phyloP scores from a whole-genome alignment of 148 eudicot genomes.

The Euryodendron excelsum region DNA sequence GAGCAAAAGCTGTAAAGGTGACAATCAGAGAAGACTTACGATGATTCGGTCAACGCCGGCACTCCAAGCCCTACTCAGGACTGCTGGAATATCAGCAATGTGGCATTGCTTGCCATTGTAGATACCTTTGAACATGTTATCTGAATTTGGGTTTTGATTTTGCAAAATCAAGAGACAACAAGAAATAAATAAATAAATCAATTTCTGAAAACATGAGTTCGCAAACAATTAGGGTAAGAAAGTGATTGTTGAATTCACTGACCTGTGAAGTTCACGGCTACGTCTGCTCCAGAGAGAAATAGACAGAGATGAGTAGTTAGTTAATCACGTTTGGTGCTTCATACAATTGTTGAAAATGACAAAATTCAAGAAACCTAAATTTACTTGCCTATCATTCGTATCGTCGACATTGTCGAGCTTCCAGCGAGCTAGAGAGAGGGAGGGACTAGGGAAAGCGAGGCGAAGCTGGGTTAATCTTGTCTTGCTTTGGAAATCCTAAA shows the following conservation, averaged over 20 bases:
- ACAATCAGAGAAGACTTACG: conserved; percentile 31
- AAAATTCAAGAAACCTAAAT: not conserved
- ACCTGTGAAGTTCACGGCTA: conserved; percentile 98
- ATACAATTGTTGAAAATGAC: not conserved
- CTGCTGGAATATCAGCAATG: conserved; percentile 46
- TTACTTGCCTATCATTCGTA: conserved; percentile 83
- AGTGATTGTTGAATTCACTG: conserved; percentile 22
- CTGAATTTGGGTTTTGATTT: conserved; percentile 27
- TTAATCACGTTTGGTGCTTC: not conserved
- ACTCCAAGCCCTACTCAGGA: conserved; percentile 79
- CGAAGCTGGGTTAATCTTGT: too few species aligned
- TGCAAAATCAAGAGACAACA: conserved; percentile 7
- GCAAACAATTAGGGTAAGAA: not conserved
- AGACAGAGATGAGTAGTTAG: not conserved
- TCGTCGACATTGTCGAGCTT: conserved; percentile 50
- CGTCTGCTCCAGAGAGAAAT: conserved; percentile 45
- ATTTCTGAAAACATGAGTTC: not conserved
- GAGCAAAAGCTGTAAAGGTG: not conserved
- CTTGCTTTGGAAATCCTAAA: too few species aligned
- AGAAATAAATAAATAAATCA: not conserved
- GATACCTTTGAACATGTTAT: conserved; percentile 90
- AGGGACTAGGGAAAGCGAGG: too few species aligned
- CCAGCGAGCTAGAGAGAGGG: conserved; percentile 8
- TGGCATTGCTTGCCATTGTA: conserved; percentile 75
- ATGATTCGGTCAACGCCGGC: conserved; percentile 92